Base-by-base conservation (phyloP, 2,329 filamentous ascomycete species). In the Dichotomopilus funicola region DNA sequence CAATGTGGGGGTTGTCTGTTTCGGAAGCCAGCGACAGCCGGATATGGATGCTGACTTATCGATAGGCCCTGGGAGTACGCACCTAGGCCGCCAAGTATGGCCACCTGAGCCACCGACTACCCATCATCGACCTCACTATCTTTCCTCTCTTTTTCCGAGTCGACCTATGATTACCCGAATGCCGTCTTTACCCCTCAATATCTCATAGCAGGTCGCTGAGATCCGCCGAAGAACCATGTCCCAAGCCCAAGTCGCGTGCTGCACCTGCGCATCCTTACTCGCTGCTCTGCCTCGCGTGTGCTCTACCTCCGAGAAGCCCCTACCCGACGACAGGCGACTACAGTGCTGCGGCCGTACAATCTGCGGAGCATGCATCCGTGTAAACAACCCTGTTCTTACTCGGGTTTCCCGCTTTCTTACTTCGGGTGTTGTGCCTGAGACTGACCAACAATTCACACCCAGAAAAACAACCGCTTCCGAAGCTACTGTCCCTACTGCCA, bases 401-500 rank as follows among this genome's bases (percentile, higher is more conserved):
- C 5, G 19, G 19, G 3, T 27, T 27, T 27, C 19, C 19, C 19
- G 3, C 19, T 27, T 27, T 27, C 19, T 27, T 27, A 27, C 19
- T 27, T 27, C 19, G 19, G 19, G 19, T 27, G 42, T 37, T 31
- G 13, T 27, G 37, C 34, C 33, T 19, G 19, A 27, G 4, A 8
- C 6, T n/a, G n/a, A 5, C 31, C 40, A 43, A 33, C 51, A 13
- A 13, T 4, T 40, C 34, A 6, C 34, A 10, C 11, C 11, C 54
- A 83, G 80, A 72, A 79, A 47, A 90, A 90, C 67, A 73, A 77
- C 35, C 82, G 87, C 42, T 91, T 89, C 70, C 78, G 79, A 52
- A 73, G 75, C 37, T 83, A 82, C 67, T 83, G 83, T 66, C 88
- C 88, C 0, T 92, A 87, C 69, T 94, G 89, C 68, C 89, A 92